These are phyloP conservation scores for Mycena crocata DNA, from an alignment of 768 basidiomycete genomes.

Conservation along the genomic window DNA sequence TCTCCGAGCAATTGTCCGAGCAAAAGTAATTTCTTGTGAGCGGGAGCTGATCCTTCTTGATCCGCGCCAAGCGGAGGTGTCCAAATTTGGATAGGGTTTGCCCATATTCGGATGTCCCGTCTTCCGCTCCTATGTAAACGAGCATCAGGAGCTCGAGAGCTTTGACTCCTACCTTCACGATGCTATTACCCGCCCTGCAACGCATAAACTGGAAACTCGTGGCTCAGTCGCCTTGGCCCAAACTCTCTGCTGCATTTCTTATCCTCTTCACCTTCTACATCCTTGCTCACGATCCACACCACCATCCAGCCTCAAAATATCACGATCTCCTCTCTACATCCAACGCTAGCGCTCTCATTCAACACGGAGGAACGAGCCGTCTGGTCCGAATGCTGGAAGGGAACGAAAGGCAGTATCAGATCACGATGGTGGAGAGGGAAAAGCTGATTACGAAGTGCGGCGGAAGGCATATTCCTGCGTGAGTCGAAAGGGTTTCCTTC, in stretches of 20 bases:
- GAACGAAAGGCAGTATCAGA: constrained; percentile 26
- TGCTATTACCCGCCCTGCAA: constrained; percentile 7
- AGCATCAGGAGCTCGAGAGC: no score
- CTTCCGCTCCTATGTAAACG: no score
- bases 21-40: no score
- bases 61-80: no score
- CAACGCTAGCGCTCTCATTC: neutral
- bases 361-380: constrained; percentile 2
- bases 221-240: constrained; percentile 15
- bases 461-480: constrained; percentile 21
- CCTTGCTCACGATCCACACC: constrained; percentile 11
- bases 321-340: constrained; percentile 8
- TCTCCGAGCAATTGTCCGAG: no score
- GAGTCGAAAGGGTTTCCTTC: neutral
- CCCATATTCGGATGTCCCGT: no score
- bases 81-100: no score
- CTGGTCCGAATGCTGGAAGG: constrained; percentile 21
- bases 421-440: constrained; percentile 13
- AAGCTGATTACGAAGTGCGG: constrained; percentile 18
- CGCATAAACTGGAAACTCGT: constrained; percentile 16
- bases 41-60: no score
- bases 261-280: constrained; percentile 19
- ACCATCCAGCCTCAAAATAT: constrained; percentile 6
- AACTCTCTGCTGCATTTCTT: constrained; percentile 18
- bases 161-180: no score